Conservation (phyloP, 129 eudicot species). For the Mikania micrantha region DNA sequence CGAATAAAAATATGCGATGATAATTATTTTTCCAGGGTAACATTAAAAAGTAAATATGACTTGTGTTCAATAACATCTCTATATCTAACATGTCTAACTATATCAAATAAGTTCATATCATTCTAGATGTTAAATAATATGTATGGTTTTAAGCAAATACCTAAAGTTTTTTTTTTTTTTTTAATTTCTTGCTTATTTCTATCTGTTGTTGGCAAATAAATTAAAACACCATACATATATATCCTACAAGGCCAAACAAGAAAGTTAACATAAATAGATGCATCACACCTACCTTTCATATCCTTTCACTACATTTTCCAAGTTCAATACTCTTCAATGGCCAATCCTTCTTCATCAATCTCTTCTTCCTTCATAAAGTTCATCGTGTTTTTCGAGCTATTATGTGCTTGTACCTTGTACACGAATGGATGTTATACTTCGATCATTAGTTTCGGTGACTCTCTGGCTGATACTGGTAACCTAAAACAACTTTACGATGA, state of each 20-base stretch:
- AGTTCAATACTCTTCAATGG: conserved; percentile 8
- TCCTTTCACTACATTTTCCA: background rate
- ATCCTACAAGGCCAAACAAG: background rate
- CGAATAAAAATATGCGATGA: no score
- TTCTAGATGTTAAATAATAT: no score
- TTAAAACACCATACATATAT: background rate
- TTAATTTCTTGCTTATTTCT: background rate
- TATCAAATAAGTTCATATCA: no score
- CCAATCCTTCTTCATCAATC: background rate
- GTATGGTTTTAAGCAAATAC: no score
- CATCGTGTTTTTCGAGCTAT: background rate
- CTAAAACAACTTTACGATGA: background rate
- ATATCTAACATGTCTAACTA: no score
- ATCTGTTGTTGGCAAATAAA: background rate
- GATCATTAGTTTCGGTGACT: conserved; percentile 40
- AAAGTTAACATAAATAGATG: background rate
- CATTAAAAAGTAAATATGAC: no score
- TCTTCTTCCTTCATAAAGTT: background rate
- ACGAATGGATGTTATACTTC: conserved; percentile 35
- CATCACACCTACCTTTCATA: background rate
- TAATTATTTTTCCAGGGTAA: no score
- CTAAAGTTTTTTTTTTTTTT: background rate
- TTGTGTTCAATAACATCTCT: no score
- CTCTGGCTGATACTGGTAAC: conserved; percentile 24
- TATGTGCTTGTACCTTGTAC: background rate